Evolutionary conservation across 169 alveolate species (phyloP), one percentile per base, ranked within the genome.

Genomic region (Cryptosporidium meleagridis): DNA sequence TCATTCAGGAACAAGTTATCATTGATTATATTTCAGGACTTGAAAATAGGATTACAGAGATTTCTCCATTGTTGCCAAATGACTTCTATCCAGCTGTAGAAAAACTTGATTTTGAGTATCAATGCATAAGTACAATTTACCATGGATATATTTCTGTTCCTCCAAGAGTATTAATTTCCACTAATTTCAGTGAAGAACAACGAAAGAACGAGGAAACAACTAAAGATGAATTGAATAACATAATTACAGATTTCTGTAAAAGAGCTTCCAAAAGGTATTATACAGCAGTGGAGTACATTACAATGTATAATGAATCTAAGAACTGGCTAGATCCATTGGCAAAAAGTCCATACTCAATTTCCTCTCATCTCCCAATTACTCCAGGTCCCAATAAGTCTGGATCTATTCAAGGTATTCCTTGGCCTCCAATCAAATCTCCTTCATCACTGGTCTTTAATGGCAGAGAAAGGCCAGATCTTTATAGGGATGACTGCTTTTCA

Each of bases 1-100:
- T 65, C 0, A 62, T 80, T 37, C 89, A 80, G 18, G 89, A 80
- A 35, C 89, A 80, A 39, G 75, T 62, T n/a, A 80, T 80, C 16
- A 12, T 80, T n/a, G 89, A 80, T 65, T 80, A 45, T 26, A 80
- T 80, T 33, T 21, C 45, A 39, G 75, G 53, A 8, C 39, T 31
- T 4, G 52, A 61, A 26, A 65, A 80, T 62, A 80, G 80, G 29
- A 23, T 80, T 5, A 18, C 73, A 18, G 89, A 80, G 52, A 48
- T 80, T 44, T 29, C 65, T 14, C 89, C 89, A 29, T 41, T 65
- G 12, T 33, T 44, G 18, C 89, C 89, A 41, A 80, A 62, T 23
- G 89, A 62, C 21, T 80, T 80, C 26, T 31, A 23, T 41, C 80
- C 73, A 7, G 51, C n/a, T 16, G 31, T 21, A 80, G 52, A 65